Conservation (phyloP, 176 grass and related monocot genomes). For the Carex parvula region DNA sequence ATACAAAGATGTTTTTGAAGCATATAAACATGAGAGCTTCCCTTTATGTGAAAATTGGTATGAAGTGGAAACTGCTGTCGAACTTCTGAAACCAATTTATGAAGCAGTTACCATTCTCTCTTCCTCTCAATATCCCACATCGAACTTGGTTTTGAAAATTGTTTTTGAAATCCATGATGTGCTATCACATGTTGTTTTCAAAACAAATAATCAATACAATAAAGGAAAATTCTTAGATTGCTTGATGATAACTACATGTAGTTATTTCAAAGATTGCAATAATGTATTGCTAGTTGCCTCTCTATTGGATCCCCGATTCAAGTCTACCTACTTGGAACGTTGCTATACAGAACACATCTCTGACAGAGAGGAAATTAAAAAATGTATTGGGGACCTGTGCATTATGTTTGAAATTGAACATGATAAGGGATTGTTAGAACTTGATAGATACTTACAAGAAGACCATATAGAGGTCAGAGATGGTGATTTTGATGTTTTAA, state of each 20-base stretch:
- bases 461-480: background rate
- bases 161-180: background rate
- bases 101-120: background rate
- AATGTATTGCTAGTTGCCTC: slow-evolving; percentile 6
- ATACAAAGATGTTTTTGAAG: too few species aligned
- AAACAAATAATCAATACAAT: too few species aligned
- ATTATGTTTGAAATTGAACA: background rate
- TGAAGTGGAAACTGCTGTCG: background rate
- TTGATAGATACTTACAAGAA: background rate
- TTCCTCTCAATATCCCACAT: background rate
- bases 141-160: background rate
- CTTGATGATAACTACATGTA: background rate
- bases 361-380: background rate
- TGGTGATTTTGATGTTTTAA: slow-evolving; percentile 7
- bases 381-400: background rate
- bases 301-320: slow-evolving; percentile 17
- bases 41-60: too few species aligned
- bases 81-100: background rate
- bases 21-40: too few species aligned
- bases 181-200: background rate
- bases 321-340: background rate
- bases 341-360: background rate
- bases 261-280: background rate
- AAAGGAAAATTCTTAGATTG: background rate
- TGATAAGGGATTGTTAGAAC: background rate